Conservation (phyloP, 352 stramenopile species). For the Phytophthora constricta region DNA sequence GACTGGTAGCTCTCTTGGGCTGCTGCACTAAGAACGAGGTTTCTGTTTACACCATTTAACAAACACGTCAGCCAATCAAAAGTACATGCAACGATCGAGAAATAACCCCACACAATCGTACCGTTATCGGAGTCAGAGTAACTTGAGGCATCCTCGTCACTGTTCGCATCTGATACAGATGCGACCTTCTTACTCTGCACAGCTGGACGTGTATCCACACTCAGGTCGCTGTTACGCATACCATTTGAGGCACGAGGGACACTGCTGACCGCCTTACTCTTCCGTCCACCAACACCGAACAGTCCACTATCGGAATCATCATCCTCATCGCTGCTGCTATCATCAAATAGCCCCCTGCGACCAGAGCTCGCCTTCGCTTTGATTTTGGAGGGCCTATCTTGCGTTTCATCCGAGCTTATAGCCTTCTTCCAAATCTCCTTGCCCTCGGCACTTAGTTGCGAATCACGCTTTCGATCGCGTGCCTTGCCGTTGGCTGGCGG, state of each 20-base stretch:
- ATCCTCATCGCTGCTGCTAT: constrained; percentile 69
- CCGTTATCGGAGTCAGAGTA: constrained; percentile 41
- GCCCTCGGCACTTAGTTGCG: constrained; percentile 76
- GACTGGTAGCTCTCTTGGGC: constrained; percentile 29
- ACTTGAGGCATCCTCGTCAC: constrained; percentile 38
- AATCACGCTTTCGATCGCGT: constrained; percentile 69
- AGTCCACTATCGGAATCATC: constrained; percentile 55
- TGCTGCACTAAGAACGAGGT: constrained; percentile 34
- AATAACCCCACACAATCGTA: constrained; percentile 11
- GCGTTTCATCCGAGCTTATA: constrained; percentile 41
- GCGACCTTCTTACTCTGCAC: constrained; percentile 20
- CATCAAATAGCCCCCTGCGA: constrained; percentile 81
- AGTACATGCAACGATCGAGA: not conserved
- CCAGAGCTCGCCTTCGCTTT: constrained; percentile 37
- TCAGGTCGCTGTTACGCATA: constrained; percentile 32
- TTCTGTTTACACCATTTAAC: constrained; percentile 25
- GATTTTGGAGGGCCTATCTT: constrained; percentile 20
- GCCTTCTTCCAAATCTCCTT: constrained; percentile 80
- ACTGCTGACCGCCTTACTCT: constrained; percentile 29
- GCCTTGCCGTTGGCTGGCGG: constrained; percentile 26
- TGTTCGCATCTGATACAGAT: constrained; percentile 18
- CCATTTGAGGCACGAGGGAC: constrained; percentile 14
- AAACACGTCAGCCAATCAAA: constrained; percentile 16
- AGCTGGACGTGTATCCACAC: constrained; percentile 15
- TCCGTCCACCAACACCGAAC: constrained; percentile 43